phyloP scores from a whole-genome alignment of 2,329 filamentous ascomycete genomes.

The Ceratocystis cubensis region DNA sequence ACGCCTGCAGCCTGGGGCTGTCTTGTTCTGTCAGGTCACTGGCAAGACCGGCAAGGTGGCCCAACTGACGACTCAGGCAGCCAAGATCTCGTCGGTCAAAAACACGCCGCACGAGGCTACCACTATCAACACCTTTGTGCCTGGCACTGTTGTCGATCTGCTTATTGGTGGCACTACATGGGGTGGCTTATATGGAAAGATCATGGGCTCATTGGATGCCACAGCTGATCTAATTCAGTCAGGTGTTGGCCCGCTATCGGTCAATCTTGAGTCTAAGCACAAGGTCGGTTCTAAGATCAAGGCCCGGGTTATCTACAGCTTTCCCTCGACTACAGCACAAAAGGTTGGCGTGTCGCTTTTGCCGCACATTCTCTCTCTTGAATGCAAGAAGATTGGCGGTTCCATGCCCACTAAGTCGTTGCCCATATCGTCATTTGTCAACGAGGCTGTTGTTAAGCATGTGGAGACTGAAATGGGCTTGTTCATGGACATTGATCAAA shows the following conservation, averaged over 20 bases:
- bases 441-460: slow-evolving; percentile 64
- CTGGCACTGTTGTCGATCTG: slow-evolving; percentile 80
- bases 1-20: slow-evolving; percentile 66
- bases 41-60: slow-evolving; percentile 71
- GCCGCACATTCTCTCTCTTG: slow-evolving; percentile 64
- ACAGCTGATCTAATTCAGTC: slow-evolving; percentile 88
- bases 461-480: slow-evolving; percentile 72
- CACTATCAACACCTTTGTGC: slow-evolving; percentile 79
- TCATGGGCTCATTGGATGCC: slow-evolving; percentile 82
- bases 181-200: slow-evolving; percentile 72
- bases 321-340: slow-evolving; percentile 62
- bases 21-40: slow-evolving; percentile 71
- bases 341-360: slow-evolving; percentile 82
- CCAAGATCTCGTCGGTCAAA: slow-evolving; percentile 54
- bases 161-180: slow-evolving; percentile 63
- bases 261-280: slow-evolving; percentile 63
- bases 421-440: slow-evolving; percentile 61
- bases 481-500: slow-evolving; percentile 55
- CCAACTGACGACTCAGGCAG: slow-evolving; percentile 66
- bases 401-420: slow-evolving; percentile 45
- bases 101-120: slow-evolving; percentile 62
- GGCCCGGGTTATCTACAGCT: slow-evolving; percentile 77
- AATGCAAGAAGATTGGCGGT: slow-evolving; percentile 32
- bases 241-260: slow-evolving; percentile 55
- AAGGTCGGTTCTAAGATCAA: slow-evolving; percentile 75